These are phyloP conservation scores for Daucus carota DNA, from an alignment of 129 eudicot genomes.

Conservation along the genomic window DNA sequence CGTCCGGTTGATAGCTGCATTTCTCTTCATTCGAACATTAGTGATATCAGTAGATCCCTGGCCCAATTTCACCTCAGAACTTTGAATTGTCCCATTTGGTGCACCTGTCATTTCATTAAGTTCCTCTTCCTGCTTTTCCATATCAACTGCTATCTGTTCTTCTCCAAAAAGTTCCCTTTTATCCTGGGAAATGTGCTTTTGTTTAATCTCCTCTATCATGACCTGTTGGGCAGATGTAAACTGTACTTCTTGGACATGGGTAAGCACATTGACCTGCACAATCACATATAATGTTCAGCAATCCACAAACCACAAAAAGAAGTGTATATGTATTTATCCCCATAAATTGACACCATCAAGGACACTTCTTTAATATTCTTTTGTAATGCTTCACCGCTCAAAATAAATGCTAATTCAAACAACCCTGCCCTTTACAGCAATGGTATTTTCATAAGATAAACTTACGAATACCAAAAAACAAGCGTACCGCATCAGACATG, in stretches of 20 bases:
- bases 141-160: background rate
- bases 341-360: background rate
- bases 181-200: slow-evolving; percentile 32
- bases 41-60: background rate
- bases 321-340: background rate
- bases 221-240: slow-evolving; percentile 13
- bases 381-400: no score
- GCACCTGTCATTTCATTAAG: background rate
- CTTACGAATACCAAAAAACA: background rate
- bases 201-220: slow-evolving; percentile 11
- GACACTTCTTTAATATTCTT: no score
- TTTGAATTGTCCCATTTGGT: background rate
- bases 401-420: no score
- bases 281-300: background rate
- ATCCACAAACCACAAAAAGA: background rate
- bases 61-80: background rate
- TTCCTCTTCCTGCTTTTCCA: background rate
- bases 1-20: background rate
- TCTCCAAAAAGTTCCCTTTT: slow-evolving; percentile 20
- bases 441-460: background rate
- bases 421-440: background rate
- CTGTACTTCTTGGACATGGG: slow-evolving; percentile 26
- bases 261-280: slow-evolving; percentile 43
- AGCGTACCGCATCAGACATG: slow-evolving; percentile 31
- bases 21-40: background rate